Evolutionary conservation across 768 basidiomycete species (phyloP).

Genomic region (Chiua virens): DNA sequence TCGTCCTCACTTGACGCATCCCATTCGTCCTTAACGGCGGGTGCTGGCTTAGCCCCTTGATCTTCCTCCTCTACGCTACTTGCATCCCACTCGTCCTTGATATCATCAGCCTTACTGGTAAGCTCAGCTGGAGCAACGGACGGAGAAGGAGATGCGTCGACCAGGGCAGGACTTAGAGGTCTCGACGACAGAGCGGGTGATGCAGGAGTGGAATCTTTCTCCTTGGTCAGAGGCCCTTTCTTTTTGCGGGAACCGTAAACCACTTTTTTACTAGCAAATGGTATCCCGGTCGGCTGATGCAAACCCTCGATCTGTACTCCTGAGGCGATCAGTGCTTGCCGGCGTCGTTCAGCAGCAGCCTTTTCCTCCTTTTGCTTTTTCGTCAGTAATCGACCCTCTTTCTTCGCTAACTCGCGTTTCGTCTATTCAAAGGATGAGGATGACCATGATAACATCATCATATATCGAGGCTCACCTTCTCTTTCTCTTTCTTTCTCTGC

Average conservation of each 20-base stretch:
- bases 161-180: conserved; percentile 41
- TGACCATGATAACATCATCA: not conserved
- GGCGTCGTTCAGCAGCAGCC: conserved; percentile 86
- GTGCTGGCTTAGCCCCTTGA: conserved; percentile 24
- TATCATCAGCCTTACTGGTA: conserved; percentile 24
- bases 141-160: conserved; percentile 24
- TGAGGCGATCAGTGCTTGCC: conserved; percentile 85
- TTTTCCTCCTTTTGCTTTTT: conserved; percentile 96
- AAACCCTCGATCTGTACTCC: conserved; percentile 91
- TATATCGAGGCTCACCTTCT: conserved; percentile 54
- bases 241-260: conserved; percentile 85
- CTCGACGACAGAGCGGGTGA: conserved; percentile 57
- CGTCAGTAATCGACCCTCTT: conserved; percentile 92
- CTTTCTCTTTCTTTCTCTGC: conserved; percentile 81
- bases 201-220: conserved; percentile 30
- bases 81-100: conserved; percentile 57
- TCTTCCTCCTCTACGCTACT: conserved; percentile 45
- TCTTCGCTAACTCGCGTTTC: conserved; percentile 87
- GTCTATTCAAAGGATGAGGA: conserved; percentile 47
- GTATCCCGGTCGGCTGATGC: conserved; percentile 52
- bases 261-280: conserved; percentile 60
- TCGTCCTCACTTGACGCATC: conserved; percentile 64
- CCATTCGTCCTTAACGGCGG: conserved; percentile 59
- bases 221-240: conserved; percentile 55
- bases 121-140: conserved; percentile 30